Evolutionary conservation across 495 filamentous ascomycete genomes (phyloP).

Genomic region (Gamarada debralockiae): DNA sequence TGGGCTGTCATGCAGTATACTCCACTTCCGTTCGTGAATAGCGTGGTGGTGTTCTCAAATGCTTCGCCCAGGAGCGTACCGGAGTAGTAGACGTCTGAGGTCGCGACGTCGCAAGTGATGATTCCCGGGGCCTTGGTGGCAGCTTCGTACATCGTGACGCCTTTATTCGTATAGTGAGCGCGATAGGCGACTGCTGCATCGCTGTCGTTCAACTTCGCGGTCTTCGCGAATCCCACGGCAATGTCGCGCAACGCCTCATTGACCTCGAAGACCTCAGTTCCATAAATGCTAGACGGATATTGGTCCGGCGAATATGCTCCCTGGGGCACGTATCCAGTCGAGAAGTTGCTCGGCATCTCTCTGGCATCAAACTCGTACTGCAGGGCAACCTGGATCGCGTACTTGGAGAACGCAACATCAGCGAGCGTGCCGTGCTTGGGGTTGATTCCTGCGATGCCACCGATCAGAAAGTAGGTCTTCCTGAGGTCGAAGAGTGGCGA

Average conservation of each 20-base stretch:
- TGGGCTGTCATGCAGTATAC: slow-evolving; percentile 69
- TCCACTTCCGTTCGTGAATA: slow-evolving; percentile 66
- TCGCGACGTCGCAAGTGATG: slow-evolving; percentile 63
- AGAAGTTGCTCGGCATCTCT: slow-evolving; percentile 61
- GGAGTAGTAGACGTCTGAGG: slow-evolving; percentile 69
- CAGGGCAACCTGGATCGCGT: slow-evolving; percentile 66
- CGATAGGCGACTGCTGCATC: slow-evolving; percentile 52
- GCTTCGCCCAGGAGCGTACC: slow-evolving; percentile 56
- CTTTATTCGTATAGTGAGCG: slow-evolving; percentile 43
- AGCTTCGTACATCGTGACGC: slow-evolving; percentile 39
- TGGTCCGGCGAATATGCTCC: slow-evolving; percentile 49
- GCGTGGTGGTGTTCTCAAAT: slow-evolving; percentile 59
- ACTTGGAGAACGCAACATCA: slow-evolving; percentile 62
- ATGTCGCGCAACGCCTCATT: slow-evolving; percentile 56
- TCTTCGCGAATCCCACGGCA: slow-evolving; percentile 51
- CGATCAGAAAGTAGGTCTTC: slow-evolving; percentile 66
- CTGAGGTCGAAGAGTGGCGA: slow-evolving; percentile 61
- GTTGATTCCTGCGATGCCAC: slow-evolving; percentile 70
- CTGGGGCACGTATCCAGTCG: slow-evolving; percentile 64
- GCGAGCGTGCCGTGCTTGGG: slow-evolving; percentile 60
- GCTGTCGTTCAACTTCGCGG: slow-evolving; percentile 54
- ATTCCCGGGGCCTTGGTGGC: slow-evolving; percentile 52
- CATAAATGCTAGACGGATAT: slow-evolving; percentile 64
- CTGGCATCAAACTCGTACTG: slow-evolving; percentile 73
- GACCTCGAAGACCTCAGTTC: slow-evolving; percentile 75